These are phyloP conservation scores for Nannochloris sp. DNA, from an alignment of 139 green algal genomes.

Conservation along the genomic window DNA sequence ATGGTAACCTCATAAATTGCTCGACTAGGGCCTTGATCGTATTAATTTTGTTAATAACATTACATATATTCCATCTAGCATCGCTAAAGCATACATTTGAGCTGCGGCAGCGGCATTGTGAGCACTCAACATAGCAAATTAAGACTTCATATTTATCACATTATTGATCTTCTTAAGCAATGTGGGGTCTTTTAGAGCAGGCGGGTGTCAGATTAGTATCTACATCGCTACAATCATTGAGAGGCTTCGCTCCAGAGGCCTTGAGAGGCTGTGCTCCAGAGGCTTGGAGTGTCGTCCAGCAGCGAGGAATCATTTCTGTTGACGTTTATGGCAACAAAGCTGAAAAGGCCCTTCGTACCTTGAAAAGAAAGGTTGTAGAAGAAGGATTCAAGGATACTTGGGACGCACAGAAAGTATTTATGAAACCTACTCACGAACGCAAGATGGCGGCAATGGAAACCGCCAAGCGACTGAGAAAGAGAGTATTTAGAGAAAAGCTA, in stretches of 20 bases:
- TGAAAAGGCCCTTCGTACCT: conserved; percentile 12
- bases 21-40: too few relatives aligned
- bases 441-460: conserved; percentile 13
- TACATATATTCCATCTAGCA: too few relatives aligned
- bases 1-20: too few relatives aligned
- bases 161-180: too few relatives aligned
- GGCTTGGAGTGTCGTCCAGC: too few relatives aligned
- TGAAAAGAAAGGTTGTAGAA: conserved; percentile 20
- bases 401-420: conserved; percentile 1
- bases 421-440: conserved; percentile 31
- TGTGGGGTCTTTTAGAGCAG: not conserved
- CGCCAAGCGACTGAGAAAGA: not conserved
- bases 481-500: conserved; percentile 32
- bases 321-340: conserved; percentile 23
- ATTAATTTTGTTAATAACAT: too few relatives aligned
- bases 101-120: too few relatives aligned
- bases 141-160: too few relatives aligned
- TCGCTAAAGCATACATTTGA: too few relatives aligned
- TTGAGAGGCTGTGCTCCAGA: not conserved
- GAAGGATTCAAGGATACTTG: conserved; percentile 18
- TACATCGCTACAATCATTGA: not conserved
- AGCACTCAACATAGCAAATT: too few relatives aligned
- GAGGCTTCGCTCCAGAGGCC: not conserved
- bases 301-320: conserved; percentile 5
- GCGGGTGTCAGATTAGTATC: not conserved